These are phyloP conservation scores for Trichoderma breve DNA, from an alignment of 2,329 filamentous ascomycete genomes.

Conservation along the genomic window DNA sequence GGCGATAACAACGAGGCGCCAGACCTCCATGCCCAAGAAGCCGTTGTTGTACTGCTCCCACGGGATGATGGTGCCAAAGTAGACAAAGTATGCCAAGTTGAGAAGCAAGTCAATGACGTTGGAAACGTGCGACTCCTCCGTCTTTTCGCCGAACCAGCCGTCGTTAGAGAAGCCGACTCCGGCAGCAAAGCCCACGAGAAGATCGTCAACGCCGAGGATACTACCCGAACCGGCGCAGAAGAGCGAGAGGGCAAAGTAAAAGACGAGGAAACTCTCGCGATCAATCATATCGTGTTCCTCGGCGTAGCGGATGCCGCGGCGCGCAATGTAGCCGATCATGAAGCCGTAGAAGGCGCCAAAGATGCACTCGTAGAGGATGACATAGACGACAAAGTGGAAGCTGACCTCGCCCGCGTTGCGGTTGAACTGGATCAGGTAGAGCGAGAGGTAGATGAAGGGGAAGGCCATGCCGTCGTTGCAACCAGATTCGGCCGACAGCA, in stretches of 20 bases:
- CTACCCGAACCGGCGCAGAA: conserved; percentile 95
- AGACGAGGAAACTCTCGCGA: conserved; percentile 94
- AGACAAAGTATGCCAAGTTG: conserved; percentile 98
- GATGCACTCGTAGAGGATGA: conserved; percentile 91
- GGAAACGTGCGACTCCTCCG: conserved; percentile 96
- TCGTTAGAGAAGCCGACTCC: conserved; percentile 99
- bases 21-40: conserved; percentile 72
- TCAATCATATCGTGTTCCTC: conserved; percentile 86
- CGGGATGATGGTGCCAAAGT: conserved; percentile 93
- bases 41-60: conserved; percentile 87
- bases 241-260: conserved; percentile 94
- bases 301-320: conserved; percentile 84
- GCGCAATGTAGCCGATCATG: conserved; percentile 79
- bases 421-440: conserved; percentile 85
- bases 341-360: conserved; percentile 91
- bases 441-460: conserved; percentile 88
- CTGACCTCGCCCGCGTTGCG: conserved; percentile 66
- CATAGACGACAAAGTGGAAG: conserved; percentile 85
- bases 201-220: conserved; percentile 85
- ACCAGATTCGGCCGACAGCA: conserved; percentile 93
- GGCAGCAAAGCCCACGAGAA: conserved; percentile 90
- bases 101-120: conserved; percentile 98
- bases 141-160: conserved; percentile 98
- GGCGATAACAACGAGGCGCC: conserved; percentile 91
- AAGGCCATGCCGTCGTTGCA: conserved; percentile 99